Percentiles rank a stretch among this genome's conserved stretches.
Evolutionary conservation across 1,284 basidiomycete species (phyloP).

Genomic region (Sporisorium sorghi): DNA sequence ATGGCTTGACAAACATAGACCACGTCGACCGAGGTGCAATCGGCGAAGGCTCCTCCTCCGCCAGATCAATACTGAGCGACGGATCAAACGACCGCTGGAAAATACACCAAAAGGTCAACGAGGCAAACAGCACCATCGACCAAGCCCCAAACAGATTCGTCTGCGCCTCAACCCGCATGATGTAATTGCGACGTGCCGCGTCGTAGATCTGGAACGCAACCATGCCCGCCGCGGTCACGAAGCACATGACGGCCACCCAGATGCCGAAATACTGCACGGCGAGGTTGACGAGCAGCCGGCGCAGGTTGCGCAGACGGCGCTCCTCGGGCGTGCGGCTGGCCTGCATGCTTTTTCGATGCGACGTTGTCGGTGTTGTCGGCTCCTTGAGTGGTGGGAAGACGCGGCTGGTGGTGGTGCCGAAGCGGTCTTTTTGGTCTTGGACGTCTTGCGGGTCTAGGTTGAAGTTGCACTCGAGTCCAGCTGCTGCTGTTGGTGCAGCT

Average conservation of each 20-base stretch:
- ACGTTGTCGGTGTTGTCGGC: neutral
- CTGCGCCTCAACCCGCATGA: neutral
- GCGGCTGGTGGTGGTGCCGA: conserved; percentile 7
- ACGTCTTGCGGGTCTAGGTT: neutral
- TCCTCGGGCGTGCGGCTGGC: conserved; percentile 1
- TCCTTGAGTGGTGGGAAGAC: conserved; percentile 21
- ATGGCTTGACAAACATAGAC: neutral
- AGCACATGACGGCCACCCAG: conserved; percentile 22
- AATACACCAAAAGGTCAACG: conserved; percentile 16
- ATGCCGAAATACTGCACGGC: conserved; percentile 29
- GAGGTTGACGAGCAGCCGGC: conserved; percentile 26
- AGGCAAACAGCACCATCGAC: conserved; percentile 12
- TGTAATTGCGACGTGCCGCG: conserved; percentile 13
- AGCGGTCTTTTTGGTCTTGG: neutral
- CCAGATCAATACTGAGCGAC: conserved; percentile 39
- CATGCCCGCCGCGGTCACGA: conserved; percentile 3
- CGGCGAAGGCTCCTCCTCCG: conserved; percentile 10
- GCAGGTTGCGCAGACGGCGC: conserved; percentile 22
- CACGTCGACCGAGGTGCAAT: conserved; percentile 1
- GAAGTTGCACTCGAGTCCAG: neutral
- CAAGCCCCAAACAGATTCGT: conserved; percentile 15
- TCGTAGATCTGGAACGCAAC: conserved; percentile 8
- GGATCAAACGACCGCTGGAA: conserved; percentile 40
- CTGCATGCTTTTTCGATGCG: neutral
- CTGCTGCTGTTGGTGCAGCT: neutral